Evolutionary conservation across 148 eudicot species (phyloP).

Genomic region (Talinum fruticosum): DNA sequence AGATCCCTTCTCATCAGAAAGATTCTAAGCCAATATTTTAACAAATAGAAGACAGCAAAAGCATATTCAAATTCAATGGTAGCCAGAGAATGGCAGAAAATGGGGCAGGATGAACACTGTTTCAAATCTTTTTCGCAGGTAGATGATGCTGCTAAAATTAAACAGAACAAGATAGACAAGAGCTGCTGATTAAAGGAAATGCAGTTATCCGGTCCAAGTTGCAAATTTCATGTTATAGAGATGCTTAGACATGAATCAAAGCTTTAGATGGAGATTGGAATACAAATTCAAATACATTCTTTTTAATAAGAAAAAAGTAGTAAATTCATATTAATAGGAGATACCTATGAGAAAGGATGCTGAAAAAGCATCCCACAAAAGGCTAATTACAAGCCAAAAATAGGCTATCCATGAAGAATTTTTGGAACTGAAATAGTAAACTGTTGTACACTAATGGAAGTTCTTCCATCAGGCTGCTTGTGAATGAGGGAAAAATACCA

Average conservation of each 20-base stretch:
- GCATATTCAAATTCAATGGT: neutral
- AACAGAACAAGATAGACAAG: neutral
- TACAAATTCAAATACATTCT: neutral
- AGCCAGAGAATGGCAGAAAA: neutral
- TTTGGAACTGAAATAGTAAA: neutral
- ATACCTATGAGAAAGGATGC: too few species aligned
- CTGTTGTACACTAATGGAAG: neutral
- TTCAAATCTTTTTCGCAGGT: too few species aligned
- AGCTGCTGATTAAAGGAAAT: neutral
- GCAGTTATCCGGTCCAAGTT: neutral
- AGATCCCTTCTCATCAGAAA: neutral
- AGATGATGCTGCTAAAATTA: neutral
- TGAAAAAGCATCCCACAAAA: too few species aligned
- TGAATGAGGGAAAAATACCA: too few species aligned
- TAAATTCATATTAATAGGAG: too few species aligned
- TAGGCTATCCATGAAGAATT: too few species aligned
- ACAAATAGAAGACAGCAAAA: neutral
- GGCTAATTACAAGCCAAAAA: too few species aligned
- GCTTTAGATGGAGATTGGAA: neutral
- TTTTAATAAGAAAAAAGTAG: too few species aligned
- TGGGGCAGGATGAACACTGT: neutral
- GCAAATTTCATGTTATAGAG: neutral
- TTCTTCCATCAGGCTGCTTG: too few species aligned
- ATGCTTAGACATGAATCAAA: neutral
- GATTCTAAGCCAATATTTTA: neutral